Conservation (phyloP, 768 basidiomycete genomes). For the Suillus subluteus region DNA sequence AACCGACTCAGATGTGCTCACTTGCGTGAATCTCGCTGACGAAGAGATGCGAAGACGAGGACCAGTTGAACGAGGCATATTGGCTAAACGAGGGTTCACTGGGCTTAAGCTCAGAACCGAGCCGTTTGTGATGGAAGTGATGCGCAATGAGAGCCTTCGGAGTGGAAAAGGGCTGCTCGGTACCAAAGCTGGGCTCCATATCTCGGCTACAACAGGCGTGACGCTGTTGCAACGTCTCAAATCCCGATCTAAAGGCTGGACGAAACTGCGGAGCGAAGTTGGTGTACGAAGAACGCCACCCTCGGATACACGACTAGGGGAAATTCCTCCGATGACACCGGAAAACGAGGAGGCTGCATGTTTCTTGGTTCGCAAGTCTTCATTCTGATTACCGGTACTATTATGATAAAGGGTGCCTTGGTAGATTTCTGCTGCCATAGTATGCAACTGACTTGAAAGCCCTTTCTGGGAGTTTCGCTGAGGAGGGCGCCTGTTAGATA, state of each 20-base stretch:
- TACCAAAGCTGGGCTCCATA: not conserved
- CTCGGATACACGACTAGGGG: not conserved
- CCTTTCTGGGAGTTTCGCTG: not conserved
- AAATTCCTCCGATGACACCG: not conserved
- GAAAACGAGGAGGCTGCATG: not conserved
- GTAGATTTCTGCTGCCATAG: not conserved
- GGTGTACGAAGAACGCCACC: not conserved
- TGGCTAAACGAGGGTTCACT: not conserved
- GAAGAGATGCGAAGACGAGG: not conserved
- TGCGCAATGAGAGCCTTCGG: not conserved
- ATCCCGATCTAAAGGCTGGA: slow-evolving; percentile 2
- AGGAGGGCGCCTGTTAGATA: slow-evolving; percentile 3
- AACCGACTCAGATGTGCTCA: not conserved
- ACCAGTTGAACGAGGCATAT: not conserved
- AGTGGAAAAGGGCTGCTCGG: not conserved
- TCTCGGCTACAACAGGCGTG: slow-evolving; percentile 1
- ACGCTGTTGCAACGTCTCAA: not conserved
- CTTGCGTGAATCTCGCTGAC: not conserved
- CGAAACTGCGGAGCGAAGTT: not conserved
- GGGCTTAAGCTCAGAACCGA: not conserved
- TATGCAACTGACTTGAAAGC: not conserved
- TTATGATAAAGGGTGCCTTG: not conserved
- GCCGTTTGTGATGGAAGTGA: not conserved
- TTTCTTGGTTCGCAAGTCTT: not conserved
- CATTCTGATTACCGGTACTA: not conserved